Evolutionary conservation across 2,329 filamentous ascomycete genomes (phyloP).

Genomic region (Lecanosticta acicola): DNA sequence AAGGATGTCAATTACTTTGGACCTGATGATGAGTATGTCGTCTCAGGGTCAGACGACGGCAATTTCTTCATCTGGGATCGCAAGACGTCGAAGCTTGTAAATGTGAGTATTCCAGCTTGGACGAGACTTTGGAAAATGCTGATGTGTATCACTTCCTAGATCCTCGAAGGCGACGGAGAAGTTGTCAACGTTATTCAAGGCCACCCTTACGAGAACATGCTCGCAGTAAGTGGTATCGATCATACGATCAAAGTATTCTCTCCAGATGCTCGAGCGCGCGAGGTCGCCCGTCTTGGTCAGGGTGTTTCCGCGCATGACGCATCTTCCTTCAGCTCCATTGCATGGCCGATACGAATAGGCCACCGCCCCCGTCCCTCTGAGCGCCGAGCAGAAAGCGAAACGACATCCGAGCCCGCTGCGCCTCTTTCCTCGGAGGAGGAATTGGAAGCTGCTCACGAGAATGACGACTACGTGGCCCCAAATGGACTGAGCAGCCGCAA

Average conservation of each 20-base stretch:
- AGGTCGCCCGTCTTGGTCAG: constrained; percentile 51
- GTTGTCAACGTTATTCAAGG: constrained; percentile 66
- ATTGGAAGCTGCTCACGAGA: constrained; percentile 25
- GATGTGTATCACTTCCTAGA: too few relatives aligned
- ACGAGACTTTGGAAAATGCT: too few relatives aligned
- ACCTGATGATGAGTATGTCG: constrained; percentile 61
- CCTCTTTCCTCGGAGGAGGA: constrained; percentile 7
- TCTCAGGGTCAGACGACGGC: constrained; percentile 61
- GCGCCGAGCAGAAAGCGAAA: neutral
- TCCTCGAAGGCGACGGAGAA: constrained; percentile 61
- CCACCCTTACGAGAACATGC: constrained; percentile 61
- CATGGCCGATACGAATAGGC: constrained; percentile 24
- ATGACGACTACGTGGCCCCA: constrained; percentile 36
- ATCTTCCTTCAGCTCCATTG: constrained; percentile 39
- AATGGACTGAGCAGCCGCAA: constrained; percentile 52
- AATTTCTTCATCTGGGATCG: constrained; percentile 66
- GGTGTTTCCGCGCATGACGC: constrained; percentile 50
- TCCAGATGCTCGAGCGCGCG: constrained; percentile 53
- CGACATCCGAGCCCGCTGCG: constrained; percentile 26
- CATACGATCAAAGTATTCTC: constrained; percentile 65
- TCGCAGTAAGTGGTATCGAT: constrained; percentile 63
- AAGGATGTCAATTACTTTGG: constrained; percentile 67
- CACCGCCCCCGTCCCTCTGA: constrained; percentile 5
- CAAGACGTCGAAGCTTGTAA: constrained; percentile 55
- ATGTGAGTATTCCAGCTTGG: constrained; percentile 35